These are phyloP conservation scores for Cadophora malorum DNA, from an alignment of 2,329 filamentous ascomycete species.

Conservation along the genomic window DNA sequence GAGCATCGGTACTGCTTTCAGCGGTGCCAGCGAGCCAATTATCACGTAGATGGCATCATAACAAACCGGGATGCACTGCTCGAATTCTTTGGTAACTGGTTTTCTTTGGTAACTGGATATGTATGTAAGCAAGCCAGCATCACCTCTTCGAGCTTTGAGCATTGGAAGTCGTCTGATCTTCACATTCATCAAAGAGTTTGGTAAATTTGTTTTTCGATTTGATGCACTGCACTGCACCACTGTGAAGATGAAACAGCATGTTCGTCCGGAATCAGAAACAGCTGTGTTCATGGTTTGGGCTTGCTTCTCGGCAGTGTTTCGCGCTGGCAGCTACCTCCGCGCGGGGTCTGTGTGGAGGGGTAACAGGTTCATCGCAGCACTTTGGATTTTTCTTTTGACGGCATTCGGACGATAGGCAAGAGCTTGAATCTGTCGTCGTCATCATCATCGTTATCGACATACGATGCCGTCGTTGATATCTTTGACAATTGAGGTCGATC, in stretches of 20 bases:
- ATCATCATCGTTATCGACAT: neutral
- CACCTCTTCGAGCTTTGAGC: neutral
- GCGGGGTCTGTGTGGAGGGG: slow-evolving; percentile 1
- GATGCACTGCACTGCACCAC: neutral
- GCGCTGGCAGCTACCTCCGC: neutral
- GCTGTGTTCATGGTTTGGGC: neutral
- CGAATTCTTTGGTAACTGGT: neutral
- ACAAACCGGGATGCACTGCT: slow-evolving; percentile 8
- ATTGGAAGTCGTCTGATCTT: neutral
- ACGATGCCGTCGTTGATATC: neutral
- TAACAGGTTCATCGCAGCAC: neutral
- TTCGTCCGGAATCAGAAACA: neutral
- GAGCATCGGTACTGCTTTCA: slow-evolving; percentile 7
- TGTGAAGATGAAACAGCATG: neutral
- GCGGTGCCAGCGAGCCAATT: slow-evolving; percentile 14
- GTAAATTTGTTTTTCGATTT: neutral
- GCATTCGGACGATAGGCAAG: neutral
- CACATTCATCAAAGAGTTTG: neutral
- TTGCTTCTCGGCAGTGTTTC: slow-evolving; percentile 1
- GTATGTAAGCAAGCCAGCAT: neutral
- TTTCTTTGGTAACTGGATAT: neutral
- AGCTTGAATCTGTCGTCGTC: neutral
- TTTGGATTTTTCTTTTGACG: neutral
- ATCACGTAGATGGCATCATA: slow-evolving; percentile 25
- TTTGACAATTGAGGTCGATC: neutral